Evolutionary conservation across 179 eudicot genomes (phyloP).

Genomic region (Patellifolia procumbens): DNA sequence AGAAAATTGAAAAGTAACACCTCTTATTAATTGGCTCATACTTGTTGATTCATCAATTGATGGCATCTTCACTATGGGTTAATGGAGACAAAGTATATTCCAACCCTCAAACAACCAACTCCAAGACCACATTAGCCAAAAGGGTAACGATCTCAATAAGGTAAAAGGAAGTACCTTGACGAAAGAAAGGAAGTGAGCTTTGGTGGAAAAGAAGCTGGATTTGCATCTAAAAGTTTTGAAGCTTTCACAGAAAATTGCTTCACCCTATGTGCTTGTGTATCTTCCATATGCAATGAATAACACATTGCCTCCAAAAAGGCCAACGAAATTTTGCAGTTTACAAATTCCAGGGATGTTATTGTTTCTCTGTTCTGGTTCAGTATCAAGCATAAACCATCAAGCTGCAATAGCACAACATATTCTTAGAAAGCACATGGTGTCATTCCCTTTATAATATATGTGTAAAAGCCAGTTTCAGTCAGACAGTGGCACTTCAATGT

Average conservation of each 20-base stretch:
- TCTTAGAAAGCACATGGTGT: neutral
- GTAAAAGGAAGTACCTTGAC: slow-evolving; percentile 49
- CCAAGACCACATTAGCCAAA: neutral
- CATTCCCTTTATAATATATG: neutral
- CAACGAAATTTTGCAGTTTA: slow-evolving; percentile 72
- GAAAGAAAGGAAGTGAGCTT: slow-evolving; percentile 56
- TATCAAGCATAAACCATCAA: slow-evolving; percentile 71
- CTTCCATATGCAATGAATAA: slow-evolving; percentile 44
- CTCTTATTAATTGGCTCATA: neutral
- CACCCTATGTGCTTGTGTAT: slow-evolving; percentile 44
- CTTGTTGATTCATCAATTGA: slow-evolving; percentile 1
- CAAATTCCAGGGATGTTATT: slow-evolving; percentile 56
- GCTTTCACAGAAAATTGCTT: slow-evolving; percentile 67
- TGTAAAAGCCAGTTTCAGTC: neutral
- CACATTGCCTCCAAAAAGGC: slow-evolving; percentile 56
- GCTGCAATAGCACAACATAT: slow-evolving; percentile 42
- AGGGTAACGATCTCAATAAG: neutral
- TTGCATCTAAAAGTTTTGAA: slow-evolving; percentile 57
- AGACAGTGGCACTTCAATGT: slow-evolving; percentile 1
- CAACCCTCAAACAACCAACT: neutral
- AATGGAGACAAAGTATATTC: neutral
- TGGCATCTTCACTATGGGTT: too few species aligned
- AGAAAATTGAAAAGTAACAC: slow-evolving; percentile 11
- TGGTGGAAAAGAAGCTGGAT: slow-evolving; percentile 43
- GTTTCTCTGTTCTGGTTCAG: slow-evolving; percentile 65